A percentile compares a stretch with the other conserved stretches of the same genome.
Conservation (phyloP, 768 basidiomycete species). For the Lepiota venenata region DNA sequence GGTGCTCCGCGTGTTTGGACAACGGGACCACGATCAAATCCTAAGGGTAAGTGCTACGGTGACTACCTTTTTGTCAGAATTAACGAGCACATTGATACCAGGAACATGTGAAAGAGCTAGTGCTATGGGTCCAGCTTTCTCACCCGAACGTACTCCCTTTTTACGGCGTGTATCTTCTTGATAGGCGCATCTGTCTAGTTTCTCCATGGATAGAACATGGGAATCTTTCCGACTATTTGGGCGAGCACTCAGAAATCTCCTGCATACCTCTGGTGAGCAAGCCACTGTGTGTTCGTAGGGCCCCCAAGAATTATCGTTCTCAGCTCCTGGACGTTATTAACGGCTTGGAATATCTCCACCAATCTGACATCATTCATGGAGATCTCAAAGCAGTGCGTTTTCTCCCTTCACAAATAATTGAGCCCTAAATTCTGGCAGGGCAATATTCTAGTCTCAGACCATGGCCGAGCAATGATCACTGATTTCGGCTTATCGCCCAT, state of each 20-base stretch:
- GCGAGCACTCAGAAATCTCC: conserved; percentile 5
- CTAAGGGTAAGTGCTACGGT: not conserved
- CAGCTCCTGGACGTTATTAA: not conserved
- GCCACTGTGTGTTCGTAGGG: not conserved
- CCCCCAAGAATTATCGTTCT: not conserved
- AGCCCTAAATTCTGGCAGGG: not conserved
- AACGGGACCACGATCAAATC: not conserved
- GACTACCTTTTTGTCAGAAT: not conserved
- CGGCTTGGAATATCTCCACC: not conserved
- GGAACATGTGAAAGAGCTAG: conserved; percentile 20
- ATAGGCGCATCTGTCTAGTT: conserved; percentile 14
- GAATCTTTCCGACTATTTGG: conserved; percentile 15
- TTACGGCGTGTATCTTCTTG: conserved; percentile 24
- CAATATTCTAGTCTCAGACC: not conserved
- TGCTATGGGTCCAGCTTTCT: conserved; percentile 28
- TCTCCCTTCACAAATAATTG: not conserved
- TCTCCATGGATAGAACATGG: conserved; percentile 21
- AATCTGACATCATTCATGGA: not conserved
- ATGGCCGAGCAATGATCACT: not conserved
- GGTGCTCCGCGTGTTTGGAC: conserved; percentile 4
- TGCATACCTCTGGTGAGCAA: conserved; percentile 15
- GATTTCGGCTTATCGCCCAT: not conserved
- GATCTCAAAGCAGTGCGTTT: conserved; percentile 1
- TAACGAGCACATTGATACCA: not conserved
- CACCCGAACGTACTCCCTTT: conserved; percentile 34